Conservation (phyloP, 2,329 filamentous ascomycete species). For the Fusarium sublunatum region DNA sequence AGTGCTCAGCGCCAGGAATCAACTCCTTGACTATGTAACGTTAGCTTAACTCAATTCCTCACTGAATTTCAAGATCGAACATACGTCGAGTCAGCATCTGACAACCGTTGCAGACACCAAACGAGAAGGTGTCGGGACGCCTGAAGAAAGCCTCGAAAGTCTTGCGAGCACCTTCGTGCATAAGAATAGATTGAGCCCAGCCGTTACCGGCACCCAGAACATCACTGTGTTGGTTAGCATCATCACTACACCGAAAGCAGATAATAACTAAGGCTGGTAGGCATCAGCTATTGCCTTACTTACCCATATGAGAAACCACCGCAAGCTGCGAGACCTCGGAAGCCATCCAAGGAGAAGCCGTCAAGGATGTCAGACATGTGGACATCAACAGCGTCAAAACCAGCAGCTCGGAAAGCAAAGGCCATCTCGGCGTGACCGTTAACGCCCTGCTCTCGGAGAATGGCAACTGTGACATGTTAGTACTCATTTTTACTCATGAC, state of each 20-base stretch:
- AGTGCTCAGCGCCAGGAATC: constrained; percentile 45
- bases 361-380: constrained; percentile 95
- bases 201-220: constrained; percentile 90
- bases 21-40: constrained; percentile 41
- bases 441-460: constrained; percentile 93
- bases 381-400: constrained; percentile 91
- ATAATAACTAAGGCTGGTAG: neutral
- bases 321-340: constrained; percentile 91
- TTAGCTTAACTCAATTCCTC: neutral
- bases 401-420: constrained; percentile 90
- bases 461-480: constrained; percentile 82
- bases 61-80: neutral
- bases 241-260: neutral
- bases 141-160: constrained; percentile 90
- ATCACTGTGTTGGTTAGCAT: constrained; percentile 57
- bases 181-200: constrained; percentile 93
- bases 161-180: constrained; percentile 79
- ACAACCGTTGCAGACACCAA: constrained; percentile 97
- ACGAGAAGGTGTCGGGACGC: constrained; percentile 86
- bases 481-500: constrained; percentile 29
- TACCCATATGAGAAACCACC: constrained; percentile 93
- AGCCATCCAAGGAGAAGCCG: constrained; percentile 81
- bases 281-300: neutral
- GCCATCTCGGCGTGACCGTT: constrained; percentile 99
- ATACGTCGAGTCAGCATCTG: constrained; percentile 82